Evolutionary conservation across 1,139 yeast genomes (phyloP).

Genomic region (Yamadazyma songkhlaensis): DNA sequence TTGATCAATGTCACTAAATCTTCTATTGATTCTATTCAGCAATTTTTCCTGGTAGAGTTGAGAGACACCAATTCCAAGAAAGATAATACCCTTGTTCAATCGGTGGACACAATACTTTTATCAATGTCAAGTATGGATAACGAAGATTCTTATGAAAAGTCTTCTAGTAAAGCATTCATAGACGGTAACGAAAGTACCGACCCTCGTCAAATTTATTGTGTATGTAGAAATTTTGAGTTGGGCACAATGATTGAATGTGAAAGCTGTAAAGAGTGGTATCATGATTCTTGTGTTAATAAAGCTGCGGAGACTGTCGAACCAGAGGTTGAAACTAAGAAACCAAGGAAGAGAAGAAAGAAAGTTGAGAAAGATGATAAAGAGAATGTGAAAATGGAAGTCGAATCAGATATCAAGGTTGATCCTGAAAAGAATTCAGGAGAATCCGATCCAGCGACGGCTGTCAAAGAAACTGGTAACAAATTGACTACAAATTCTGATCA

Average conservation of each 20-base stretch:
- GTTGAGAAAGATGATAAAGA: background rate
- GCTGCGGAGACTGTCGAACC: background rate
- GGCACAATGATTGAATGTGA: slow-evolving; percentile 84
- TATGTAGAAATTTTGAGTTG: slow-evolving; percentile 66
- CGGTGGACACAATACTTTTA: background rate
- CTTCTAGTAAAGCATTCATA: slow-evolving; percentile 25
- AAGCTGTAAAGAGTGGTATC: slow-evolving; percentile 78
- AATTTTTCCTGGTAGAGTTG: background rate
- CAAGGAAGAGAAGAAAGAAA: slow-evolving; percentile 1
- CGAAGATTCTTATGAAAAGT: slow-evolving; percentile 34
- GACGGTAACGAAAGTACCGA: slow-evolving; percentile 12
- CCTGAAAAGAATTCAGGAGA: no score
- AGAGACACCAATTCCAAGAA: background rate
- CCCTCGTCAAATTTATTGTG: slow-evolving; percentile 47
- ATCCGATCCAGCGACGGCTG: no score
- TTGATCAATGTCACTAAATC: slow-evolving; percentile 2
- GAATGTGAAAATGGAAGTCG: background rate
- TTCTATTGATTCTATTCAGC: background rate
- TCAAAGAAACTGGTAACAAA: no score
- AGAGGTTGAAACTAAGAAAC: background rate
- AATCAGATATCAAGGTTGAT: no score
- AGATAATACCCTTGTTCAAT: background rate
- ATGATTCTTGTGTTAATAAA: slow-evolving; percentile 56
- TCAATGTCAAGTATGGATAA: slow-evolving; percentile 6
- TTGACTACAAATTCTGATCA: no score